A percentile compares a stretch with the other conserved stretches of the same genome.
Conservation (phyloP, 1,284 basidiomycete species). For the Heliocybe sulcata region DNA sequence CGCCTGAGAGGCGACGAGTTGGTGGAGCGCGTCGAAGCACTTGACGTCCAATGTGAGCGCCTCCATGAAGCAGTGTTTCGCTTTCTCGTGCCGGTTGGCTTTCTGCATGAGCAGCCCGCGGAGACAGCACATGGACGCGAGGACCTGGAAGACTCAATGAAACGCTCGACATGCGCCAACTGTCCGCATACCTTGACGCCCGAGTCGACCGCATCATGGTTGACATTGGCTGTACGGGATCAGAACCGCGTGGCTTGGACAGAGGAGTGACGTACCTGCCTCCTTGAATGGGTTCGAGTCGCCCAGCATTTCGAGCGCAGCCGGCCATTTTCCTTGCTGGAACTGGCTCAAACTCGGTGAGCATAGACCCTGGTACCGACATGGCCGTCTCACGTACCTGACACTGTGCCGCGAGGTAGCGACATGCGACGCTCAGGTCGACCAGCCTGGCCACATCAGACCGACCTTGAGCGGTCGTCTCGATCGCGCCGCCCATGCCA, state of each 20-base stretch:
- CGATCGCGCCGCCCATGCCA: conserved; percentile 60
- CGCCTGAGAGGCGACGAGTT: conserved; percentile 89
- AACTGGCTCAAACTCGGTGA: not conserved
- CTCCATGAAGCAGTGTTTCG: conserved; percentile 93
- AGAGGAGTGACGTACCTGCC: conserved; percentile 39
- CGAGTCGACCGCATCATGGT: conserved; percentile 54
- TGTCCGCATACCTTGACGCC: conserved; percentile 67
- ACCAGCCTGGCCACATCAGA: conserved; percentile 72
- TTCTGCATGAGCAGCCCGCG: conserved; percentile 93
- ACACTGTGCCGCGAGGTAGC: conserved; percentile 93
- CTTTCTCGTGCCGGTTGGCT: conserved; percentile 81
- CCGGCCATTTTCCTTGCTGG: conserved; percentile 82
- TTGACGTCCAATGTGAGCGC: conserved; percentile 93
- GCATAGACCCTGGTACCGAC: too few relatives aligned
- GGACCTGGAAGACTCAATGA: conserved; percentile 49
- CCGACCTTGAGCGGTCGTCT: conserved; percentile 52
- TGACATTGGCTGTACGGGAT: conserved; percentile 43
- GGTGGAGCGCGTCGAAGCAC: conserved; percentile 94
- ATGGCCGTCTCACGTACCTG: conserved; percentile 51
- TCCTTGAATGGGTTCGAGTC: conserved; percentile 83
- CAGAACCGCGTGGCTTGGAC: too few relatives aligned
- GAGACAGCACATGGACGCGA: conserved; percentile 93
- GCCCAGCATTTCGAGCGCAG: conserved; percentile 91
- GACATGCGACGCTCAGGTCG: conserved; percentile 87
- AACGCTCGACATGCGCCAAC: too few relatives aligned